These are phyloP conservation scores for Phialocephala subalpina DNA, from an alignment of 2,329 filamentous ascomycete genomes.

Conservation along the genomic window DNA sequence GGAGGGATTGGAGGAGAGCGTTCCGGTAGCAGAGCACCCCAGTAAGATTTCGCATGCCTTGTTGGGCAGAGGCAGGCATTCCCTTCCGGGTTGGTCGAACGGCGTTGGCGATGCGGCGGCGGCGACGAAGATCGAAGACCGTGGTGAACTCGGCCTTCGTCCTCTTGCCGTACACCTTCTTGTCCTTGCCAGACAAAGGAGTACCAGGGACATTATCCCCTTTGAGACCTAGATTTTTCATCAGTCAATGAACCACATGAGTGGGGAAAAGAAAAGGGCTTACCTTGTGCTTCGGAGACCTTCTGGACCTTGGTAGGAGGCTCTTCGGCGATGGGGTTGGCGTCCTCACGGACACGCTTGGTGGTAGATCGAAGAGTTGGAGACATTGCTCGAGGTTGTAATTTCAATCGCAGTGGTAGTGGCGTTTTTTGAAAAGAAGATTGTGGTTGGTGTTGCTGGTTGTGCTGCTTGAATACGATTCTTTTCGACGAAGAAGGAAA, in stretches of 20 bases:
- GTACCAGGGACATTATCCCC: not conserved
- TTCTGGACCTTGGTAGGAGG: constrained; percentile 4
- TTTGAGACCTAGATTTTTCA: not conserved
- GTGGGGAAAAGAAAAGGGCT: not conserved
- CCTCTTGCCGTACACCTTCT: not conserved
- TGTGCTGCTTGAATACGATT: not conserved
- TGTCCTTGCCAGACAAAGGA: constrained; percentile 5
- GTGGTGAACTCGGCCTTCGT: not conserved
- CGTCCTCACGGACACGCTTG: constrained; percentile 2
- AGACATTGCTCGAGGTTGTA: constrained; percentile 3
- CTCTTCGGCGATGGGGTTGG: not conserved
- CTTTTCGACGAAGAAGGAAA: constrained; percentile 1
- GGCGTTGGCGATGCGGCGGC: not conserved
- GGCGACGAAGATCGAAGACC: not conserved
- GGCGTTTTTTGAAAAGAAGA: constrained; percentile 4
- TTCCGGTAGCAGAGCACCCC: constrained; percentile 44
- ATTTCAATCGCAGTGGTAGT: not conserved
- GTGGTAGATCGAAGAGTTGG: not conserved
- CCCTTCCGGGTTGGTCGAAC: constrained; percentile 19
- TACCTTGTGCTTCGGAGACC: not conserved
- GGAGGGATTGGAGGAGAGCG: constrained; percentile 43
- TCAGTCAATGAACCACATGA: not conserved
- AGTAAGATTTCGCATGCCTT: constrained; percentile 41
- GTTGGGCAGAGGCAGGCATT: constrained; percentile 37
- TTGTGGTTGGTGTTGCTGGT: not conserved